Base-by-base conservation (phyloP, 192 early-diverging fungal genomes). In the Linnemannia exigua region DNA sequence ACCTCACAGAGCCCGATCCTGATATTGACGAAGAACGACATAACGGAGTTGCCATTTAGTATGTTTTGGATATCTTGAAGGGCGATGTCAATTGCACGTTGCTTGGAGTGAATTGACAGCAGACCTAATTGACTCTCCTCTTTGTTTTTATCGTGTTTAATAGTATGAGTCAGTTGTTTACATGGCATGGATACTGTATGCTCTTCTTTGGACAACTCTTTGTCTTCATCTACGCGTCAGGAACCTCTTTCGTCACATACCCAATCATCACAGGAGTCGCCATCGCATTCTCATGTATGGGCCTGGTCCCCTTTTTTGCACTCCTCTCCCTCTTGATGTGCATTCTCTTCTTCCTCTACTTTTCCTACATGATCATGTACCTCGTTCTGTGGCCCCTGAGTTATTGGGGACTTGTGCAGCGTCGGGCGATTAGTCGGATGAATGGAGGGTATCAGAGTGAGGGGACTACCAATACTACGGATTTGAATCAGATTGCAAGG, bases 21-120 rank as follows among this genome's bases (percentile, higher is more conserved):
- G 83, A 85, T 31, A 85, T 85, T 79, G 83, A 85, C 36, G 83
- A 85, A 3, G 83, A 85, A 28, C 83, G 83, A 25, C 74, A 85
- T 38, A 85, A 85, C 25, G 74, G 77, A 6, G 37, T 85, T 15
- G 83, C 83, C 28, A 85, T 79, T 14, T 85, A 85, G 83, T 85
- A 76, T 25, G 83, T 85, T 25, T 22, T 19, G 22, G 37, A 47
- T 19, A 38, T 25, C n/a, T 20, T 52, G 9, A 5, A 35, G 17
- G 17, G 11, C 12, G 4, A 12, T 46, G 44, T 12, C 17, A 50
- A 41, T 70, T 38, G 11, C 33, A 2, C 0, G 2, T 25, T 25
- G 25, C 3, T 28, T 5, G 8, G 28, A 22, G 17, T 9, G 11
- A 6, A 7, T 72, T 25, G 4, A 44, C 1, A 20, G 17, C 50